A percentile compares a stretch with the other conserved stretches of the same genome.
Conservation (phyloP, 257 asterid species). For the Solanum corneliomulleri region DNA sequence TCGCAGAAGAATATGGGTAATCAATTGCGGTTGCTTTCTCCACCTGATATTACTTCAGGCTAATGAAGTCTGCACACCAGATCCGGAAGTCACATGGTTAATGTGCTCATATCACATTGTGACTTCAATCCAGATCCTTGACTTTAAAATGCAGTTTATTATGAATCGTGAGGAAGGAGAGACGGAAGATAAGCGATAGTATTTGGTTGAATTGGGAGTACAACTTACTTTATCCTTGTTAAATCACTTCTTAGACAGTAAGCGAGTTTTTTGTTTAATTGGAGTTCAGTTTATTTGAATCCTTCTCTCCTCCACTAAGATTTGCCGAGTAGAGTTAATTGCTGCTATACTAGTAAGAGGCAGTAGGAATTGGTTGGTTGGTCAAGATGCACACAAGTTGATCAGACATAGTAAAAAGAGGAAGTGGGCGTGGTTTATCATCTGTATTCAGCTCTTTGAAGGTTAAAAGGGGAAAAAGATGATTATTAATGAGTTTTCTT, state of each 20-base stretch:
- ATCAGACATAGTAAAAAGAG: background rate
- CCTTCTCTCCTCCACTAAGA: background rate
- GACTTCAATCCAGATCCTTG: background rate
- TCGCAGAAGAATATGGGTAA: background rate
- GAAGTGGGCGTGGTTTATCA: background rate
- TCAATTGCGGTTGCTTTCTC: background rate
- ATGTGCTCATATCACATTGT: background rate
- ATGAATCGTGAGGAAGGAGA: background rate
- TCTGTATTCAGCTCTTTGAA: background rate
- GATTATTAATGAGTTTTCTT: background rate
- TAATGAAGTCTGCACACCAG: background rate
- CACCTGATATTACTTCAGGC: background rate
- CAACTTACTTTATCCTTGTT: background rate
- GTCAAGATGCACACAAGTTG: background rate
- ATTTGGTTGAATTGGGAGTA: background rate
- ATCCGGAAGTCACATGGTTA: background rate
- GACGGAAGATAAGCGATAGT: background rate
- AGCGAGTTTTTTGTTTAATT: background rate
- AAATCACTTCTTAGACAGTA: background rate
- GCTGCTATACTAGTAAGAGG: background rate
- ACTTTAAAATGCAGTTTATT: background rate
- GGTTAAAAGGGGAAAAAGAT: background rate
- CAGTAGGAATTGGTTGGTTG: background rate
- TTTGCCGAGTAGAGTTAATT: background rate
- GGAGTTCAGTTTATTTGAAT: background rate